Percentiles rank a stretch among this genome's conserved stretches.
These are phyloP conservation scores for Citrus inodora DNA, from an alignment of 345 rosid genomes.

Conservation along the genomic window DNA sequence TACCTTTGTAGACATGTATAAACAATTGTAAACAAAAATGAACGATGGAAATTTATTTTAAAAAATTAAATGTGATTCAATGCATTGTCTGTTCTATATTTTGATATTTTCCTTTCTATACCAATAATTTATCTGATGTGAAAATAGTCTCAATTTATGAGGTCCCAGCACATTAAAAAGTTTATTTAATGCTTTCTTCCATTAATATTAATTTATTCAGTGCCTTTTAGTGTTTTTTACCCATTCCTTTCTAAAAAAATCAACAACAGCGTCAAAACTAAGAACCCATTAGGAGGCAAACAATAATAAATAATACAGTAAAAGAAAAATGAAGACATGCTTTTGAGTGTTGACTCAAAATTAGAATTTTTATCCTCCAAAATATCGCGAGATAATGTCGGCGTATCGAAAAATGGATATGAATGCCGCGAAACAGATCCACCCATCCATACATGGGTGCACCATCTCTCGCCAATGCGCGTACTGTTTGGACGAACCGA, in stretches of 20 bases:
- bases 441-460: background rate
- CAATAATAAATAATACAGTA: too few species aligned
- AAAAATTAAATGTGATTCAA: background rate
- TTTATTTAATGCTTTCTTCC: background rate
- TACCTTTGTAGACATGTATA: background rate
- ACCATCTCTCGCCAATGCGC: background rate
- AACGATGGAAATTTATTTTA: too few species aligned
- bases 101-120: background rate
- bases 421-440: constrained; percentile 2
- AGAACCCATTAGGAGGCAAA: background rate
- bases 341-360: background rate
- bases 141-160: background rate
- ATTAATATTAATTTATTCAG: background rate
- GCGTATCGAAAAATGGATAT: constrained; percentile 20
- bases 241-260: background rate
- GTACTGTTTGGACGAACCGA: background rate
- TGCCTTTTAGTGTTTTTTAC: too few species aligned
- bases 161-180: background rate
- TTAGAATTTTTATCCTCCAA: background rate
- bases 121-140: too few species aligned
- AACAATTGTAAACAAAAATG: too few species aligned
- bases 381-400: constrained; percentile 53
- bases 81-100: background rate
- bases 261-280: background rate
- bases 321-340: background rate